A percentile compares a stretch with the other conserved stretches of the same genome.
phyloP scores from a whole-genome alignment of 108 stramenopile genomes.

The Parietichytrium sp. region DNA sequence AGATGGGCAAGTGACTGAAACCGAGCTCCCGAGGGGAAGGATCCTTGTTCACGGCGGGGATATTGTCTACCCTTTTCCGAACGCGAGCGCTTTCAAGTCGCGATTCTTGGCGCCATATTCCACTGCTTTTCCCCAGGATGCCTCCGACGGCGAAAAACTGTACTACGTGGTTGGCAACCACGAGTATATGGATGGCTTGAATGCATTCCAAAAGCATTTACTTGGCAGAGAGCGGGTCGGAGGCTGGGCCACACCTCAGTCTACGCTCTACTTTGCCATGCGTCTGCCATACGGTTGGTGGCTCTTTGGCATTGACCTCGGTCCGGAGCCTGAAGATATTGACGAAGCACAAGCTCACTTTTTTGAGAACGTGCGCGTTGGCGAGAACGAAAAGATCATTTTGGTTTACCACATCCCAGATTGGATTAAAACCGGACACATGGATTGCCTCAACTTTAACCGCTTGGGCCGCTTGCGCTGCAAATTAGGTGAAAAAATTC shows the following conservation, averaged over 20 bases:
- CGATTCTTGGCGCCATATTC: neutral
- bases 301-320: conserved; percentile 14
- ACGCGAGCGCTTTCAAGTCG: neutral
- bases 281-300: neutral
- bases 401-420: conserved; percentile 26
- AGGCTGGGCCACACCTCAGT: neutral
- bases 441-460: neutral
- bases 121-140: neutral
- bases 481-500: neutral
- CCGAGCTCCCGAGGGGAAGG: neutral
- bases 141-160: neutral
- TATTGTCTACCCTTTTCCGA: neutral
- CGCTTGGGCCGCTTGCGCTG: neutral
- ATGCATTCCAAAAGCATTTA: neutral
- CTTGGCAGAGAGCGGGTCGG: neutral
- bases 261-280: neutral
- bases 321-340: conserved; percentile 31
- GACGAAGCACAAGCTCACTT: neutral
- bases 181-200: conserved; percentile 16
- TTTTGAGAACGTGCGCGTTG: neutral
- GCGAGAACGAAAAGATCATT: neutral
- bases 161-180: conserved; percentile 22
- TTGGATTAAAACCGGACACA: neutral
- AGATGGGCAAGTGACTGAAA: neutral
- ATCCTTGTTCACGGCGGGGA: conserved; percentile 14